Evolutionary conservation across 768 basidiomycete genomes (phyloP).

Genomic region (Boletus vermiculosoides): DNA sequence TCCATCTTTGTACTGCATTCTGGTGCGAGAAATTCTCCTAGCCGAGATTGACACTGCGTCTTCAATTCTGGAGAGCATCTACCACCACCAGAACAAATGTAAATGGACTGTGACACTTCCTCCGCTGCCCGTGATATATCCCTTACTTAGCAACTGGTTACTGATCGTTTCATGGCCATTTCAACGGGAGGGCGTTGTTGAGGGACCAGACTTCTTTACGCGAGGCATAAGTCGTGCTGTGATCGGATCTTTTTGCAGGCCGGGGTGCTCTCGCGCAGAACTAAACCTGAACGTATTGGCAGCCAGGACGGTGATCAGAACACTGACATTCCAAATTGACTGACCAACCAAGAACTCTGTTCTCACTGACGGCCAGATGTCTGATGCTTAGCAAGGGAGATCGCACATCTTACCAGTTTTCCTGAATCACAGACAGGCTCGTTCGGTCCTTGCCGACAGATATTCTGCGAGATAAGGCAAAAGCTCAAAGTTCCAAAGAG

Average conservation of each 20-base stretch:
- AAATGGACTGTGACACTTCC: not conserved
- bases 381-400: not conserved
- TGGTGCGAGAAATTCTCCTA: not conserved
- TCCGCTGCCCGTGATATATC: not conserved
- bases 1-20: too few species aligned
- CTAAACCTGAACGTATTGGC: not conserved
- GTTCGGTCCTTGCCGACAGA: not conserved
- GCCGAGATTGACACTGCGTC: not conserved
- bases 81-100: not conserved
- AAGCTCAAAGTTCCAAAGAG: not conserved
- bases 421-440: not conserved
- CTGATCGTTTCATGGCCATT: not conserved
- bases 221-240: conserved; percentile 3
- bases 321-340: conserved; percentile 4
- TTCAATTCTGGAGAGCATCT: not conserved
- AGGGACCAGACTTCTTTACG: conserved; percentile 1
- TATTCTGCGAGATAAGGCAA: conserved; percentile 1
- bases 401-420: not conserved
- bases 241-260: conserved; percentile 5
- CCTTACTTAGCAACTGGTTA: not conserved
- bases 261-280: not conserved
- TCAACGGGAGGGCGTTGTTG: not conserved
- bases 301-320: not conserved
- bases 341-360: conserved; percentile 6
- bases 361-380: conserved; percentile 1